Conservation (phyloP, 2,329 filamentous ascomycete genomes). For the Nigrospora sphaerica region DNA sequence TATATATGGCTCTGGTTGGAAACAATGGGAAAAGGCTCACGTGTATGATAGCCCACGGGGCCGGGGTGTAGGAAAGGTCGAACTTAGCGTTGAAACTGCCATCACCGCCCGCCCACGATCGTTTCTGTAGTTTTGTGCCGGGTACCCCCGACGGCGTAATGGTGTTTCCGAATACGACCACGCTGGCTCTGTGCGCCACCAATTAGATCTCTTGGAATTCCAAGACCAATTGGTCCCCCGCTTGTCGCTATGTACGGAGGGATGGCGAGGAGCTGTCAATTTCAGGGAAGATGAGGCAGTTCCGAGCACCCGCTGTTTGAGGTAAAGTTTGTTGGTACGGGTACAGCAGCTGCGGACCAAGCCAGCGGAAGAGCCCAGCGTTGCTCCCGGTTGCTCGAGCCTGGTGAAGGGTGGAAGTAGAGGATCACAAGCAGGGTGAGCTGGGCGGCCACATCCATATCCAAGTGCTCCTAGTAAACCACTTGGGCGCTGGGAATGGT, state of each 20-base stretch:
- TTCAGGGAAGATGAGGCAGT: conserved; percentile 60
- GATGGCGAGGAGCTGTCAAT: conserved; percentile 47
- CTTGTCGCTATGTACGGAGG: conserved; percentile 33
- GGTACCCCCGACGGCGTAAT: conserved; percentile 55
- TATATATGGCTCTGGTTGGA: too few species aligned
- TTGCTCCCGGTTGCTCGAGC: conserved; percentile 66
- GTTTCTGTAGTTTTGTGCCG: conserved; percentile 45
- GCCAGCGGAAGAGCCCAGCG: conserved; percentile 51
- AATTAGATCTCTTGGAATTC: conserved; percentile 52
- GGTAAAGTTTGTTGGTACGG: conserved; percentile 61
- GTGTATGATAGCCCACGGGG: conserved; percentile 48
- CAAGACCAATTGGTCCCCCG: conserved; percentile 45
- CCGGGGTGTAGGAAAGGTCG: conserved; percentile 62
- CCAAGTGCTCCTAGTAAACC: conserved; percentile 54
- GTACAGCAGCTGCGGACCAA: conserved; percentile 53
- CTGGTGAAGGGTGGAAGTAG: too few species aligned
- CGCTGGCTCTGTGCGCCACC: conserved; percentile 44
- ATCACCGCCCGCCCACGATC: conserved; percentile 40
- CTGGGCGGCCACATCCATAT: conserved; percentile 42
- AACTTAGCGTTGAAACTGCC: conserved; percentile 52
- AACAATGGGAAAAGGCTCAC: conserved; percentile 55
- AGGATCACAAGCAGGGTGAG: conserved; percentile 50
- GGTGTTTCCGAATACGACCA: conserved; percentile 55
- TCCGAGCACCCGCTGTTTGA: conserved; percentile 47
- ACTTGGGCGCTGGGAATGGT: conserved; percentile 49